Evolutionary conservation across 2,329 filamentous ascomycete genomes (phyloP), one percentile per base, ranked within the genome.

Genomic region (Trichoderma semiorbis): DNA sequence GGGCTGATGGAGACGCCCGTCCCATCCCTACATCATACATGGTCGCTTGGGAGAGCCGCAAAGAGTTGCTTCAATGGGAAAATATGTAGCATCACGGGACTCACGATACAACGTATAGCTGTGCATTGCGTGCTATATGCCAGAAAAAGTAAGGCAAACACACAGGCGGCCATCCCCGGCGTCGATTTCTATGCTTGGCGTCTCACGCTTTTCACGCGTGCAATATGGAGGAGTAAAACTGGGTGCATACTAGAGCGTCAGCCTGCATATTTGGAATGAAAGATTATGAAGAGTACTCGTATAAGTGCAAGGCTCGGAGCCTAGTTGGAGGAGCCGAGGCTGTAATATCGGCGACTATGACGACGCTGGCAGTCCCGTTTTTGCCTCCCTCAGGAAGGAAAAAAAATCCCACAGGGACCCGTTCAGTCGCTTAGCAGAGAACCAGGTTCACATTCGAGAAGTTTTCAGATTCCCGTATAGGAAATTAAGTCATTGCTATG

Each of bases 1-100:
- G 66, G 66, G 66, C 66, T 69, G 66, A 69, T 21, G 16, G 50
- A 57, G 57, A 53, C 39, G 66, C 28, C 66, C 39, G 66, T 69
- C 28, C 30, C 16, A 24, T 16, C 26, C 30, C 28, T 50, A 30
- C 24, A 43, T n/a, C 39, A 47, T 26, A 50, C 12, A 26, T 60
- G 47, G 50, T 21, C 14, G 24, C 53, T 47, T 28, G 26, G 28
- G 53, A 60, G 34, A 68, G 53, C 65, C 55, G 65, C 65, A 60
- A n/a, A 60, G 34, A 58, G 18, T 60, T 26, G 39, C 39, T 32
- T 36, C 12, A 43, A 24, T 28, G 7, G 24, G 36, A 18, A 24
- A 14, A n/a, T 18, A 5, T 6, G 34, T 39, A 21, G 30, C 21
- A 24, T 30, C 34, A 36, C 18, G 24, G 7, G 32, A 36, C 21